These are phyloP conservation scores for Macaranga tanarius DNA, from an alignment of 441 rosid species.

Conservation along the genomic window DNA sequence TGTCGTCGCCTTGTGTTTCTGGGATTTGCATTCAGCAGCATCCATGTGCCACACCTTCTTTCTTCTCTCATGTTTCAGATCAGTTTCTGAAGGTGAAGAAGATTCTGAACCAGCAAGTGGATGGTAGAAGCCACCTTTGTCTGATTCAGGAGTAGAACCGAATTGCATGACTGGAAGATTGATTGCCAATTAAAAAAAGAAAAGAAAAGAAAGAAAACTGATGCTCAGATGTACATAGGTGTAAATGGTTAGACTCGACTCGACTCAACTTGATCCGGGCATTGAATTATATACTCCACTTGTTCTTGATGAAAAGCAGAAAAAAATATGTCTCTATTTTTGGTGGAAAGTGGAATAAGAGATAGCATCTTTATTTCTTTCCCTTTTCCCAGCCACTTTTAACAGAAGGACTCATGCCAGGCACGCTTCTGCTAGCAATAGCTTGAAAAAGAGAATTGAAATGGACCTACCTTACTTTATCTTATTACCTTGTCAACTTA, in stretches of 20 bases:
- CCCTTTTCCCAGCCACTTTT: constrained; percentile 13
- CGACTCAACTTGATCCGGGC: neutral
- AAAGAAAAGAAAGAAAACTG: neutral
- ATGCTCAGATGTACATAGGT: constrained; percentile 4
- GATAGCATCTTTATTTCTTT: neutral
- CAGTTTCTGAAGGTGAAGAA: constrained; percentile 6
- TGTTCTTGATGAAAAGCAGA: neutral
- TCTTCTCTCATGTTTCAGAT: constrained; percentile 19
- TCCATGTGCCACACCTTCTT: constrained; percentile 11
- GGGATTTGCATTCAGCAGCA: constrained; percentile 13
- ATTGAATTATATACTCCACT: neutral
- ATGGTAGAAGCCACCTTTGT: constrained; percentile 25
- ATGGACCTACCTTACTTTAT: constrained; percentile 19
- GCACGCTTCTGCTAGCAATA: constrained; percentile 11
- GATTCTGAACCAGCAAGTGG: constrained; percentile 34
- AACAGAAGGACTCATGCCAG: constrained; percentile 4
- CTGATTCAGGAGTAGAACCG: constrained; percentile 26
- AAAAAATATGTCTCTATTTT: neutral
- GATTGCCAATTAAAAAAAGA: no score
- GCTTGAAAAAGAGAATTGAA: neutral
- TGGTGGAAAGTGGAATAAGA: neutral
- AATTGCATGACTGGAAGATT: constrained; percentile 30
- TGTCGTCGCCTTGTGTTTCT: neutral
- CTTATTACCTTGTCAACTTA: neutral
- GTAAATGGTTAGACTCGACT: constrained; percentile 33